Evolutionary conservation across 2,329 filamentous ascomycete genomes (phyloP).

Genomic region (Magnaporthiopsis rhizophila): DNA sequence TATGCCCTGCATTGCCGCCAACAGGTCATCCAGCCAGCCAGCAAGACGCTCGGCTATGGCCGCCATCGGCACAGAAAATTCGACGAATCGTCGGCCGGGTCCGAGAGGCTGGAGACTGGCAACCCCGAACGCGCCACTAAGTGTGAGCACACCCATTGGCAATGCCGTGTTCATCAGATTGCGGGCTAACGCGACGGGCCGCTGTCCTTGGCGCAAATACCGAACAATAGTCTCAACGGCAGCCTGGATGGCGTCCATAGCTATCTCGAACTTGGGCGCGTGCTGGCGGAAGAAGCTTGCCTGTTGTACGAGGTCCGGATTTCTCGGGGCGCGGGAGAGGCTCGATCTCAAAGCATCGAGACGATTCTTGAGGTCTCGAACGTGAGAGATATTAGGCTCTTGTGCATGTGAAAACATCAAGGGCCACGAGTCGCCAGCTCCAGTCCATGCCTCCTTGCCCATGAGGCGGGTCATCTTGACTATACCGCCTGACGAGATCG

Average conservation of each 20-base stretch:
- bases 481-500: background rate
- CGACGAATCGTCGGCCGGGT: background rate
- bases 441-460: slow-evolving; percentile 2
- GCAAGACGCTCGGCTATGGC: background rate
- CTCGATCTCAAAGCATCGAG: background rate
- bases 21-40: background rate
- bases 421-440: slow-evolving; percentile 1
- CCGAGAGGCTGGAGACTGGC: background rate
- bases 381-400: background rate
- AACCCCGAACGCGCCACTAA: background rate
- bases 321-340: background rate
- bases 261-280: background rate
- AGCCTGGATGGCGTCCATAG: background rate
- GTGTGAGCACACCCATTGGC: background rate
- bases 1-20: background rate
- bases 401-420: background rate
- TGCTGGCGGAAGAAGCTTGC: background rate
- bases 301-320: background rate
- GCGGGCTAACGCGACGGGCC: background rate
- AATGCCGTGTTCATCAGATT: background rate
- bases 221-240: background rate
- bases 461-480: background rate
- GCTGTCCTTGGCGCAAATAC: background rate
- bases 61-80: slow-evolving; percentile 1
- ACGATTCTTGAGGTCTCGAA: background rate